Conservation (phyloP, 208 protist genomes). For the Leishmania major region DNA sequence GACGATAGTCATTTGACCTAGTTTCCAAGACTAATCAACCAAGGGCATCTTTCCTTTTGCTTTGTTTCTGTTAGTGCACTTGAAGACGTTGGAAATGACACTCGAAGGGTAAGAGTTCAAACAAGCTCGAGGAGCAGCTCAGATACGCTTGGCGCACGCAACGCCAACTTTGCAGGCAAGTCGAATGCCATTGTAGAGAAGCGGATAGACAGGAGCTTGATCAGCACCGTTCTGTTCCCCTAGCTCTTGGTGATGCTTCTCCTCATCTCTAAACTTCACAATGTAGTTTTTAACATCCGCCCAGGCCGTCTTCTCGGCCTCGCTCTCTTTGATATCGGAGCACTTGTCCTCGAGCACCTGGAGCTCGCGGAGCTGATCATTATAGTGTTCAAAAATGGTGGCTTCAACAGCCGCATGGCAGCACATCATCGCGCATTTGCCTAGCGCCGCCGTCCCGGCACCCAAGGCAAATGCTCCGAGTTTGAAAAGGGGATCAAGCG, state of each 20-base stretch:
- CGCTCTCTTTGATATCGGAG: constrained; percentile 24
- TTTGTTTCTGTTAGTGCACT: neutral
- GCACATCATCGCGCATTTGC: constrained; percentile 89
- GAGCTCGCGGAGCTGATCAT: constrained; percentile 88
- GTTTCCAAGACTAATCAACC: neutral
- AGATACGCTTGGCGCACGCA: constrained; percentile 68
- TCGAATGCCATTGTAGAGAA: constrained; percentile 85
- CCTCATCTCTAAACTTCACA: constrained; percentile 83
- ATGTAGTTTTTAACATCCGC: constrained; percentile 74
- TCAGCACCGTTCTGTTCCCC: constrained; percentile 79
- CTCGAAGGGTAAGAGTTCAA: neutral
- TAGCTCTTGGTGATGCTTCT: constrained; percentile 86
- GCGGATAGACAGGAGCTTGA: constrained; percentile 66
- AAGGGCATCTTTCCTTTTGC: neutral
- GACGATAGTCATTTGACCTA: neutral
- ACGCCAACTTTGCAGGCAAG: constrained; percentile 78
- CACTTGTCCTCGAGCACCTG: constrained; percentile 46
- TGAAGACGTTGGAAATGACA: neutral
- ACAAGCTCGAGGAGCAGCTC: neutral
- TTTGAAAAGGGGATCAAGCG: constrained; percentile 77
- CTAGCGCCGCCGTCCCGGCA: constrained; percentile 69
- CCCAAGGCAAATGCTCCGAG: constrained; percentile 73
- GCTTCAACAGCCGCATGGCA: constrained; percentile 88
- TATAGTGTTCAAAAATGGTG: constrained; percentile 88
- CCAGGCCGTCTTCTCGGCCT: constrained; percentile 51